Percentiles rank a stretch among this genome's conserved stretches.
Evolutionary conservation across 371 early-diverging fungal species (phyloP).

Genomic region (Blakeslea trispora): DNA sequence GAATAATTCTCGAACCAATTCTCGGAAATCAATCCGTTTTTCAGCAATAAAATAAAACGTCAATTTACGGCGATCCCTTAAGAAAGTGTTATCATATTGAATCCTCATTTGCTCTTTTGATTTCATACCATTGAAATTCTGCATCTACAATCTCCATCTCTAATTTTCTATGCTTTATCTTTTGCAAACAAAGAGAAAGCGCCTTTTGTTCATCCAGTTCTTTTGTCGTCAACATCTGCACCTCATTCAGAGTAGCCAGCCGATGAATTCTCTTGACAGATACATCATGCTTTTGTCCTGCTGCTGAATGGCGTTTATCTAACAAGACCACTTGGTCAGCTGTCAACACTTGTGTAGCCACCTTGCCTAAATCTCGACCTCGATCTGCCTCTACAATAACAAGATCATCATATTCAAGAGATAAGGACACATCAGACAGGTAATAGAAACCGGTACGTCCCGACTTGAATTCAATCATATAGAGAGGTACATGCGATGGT

Average conservation of each 20-base stretch:
- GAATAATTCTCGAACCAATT: constrained; percentile 96
- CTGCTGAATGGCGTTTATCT: neutral
- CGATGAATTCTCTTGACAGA: constrained; percentile 89
- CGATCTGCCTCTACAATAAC: neutral
- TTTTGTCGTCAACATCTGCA: constrained; percentile 74
- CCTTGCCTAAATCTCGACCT: constrained; percentile 72
- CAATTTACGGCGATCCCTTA: constrained; percentile 86
- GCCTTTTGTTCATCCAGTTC: constrained; percentile 89
- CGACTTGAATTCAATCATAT: constrained; percentile 90
- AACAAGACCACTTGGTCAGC: constrained; percentile 3
- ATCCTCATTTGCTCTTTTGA: no score
- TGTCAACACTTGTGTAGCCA: constrained; percentile 2
- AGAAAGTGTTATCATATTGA: no score
- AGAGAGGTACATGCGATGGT: constrained; percentile 61
- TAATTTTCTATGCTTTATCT: constrained; percentile 82
- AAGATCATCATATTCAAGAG: constrained; percentile 57
- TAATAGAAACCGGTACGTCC: constrained; percentile 89
- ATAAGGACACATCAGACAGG: constrained; percentile 46
- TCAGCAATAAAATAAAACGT: constrained; percentile 93
- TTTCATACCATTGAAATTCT: constrained; percentile 84
- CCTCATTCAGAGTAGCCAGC: constrained; percentile 74
- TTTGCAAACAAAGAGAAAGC: constrained; percentile 82
- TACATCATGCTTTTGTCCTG: constrained; percentile 16
- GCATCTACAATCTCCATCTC: constrained; percentile 96
- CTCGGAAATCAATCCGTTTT: constrained; percentile 95